Conservation (phyloP, 163 green algal genomes). For the Volvox carteri region DNA sequence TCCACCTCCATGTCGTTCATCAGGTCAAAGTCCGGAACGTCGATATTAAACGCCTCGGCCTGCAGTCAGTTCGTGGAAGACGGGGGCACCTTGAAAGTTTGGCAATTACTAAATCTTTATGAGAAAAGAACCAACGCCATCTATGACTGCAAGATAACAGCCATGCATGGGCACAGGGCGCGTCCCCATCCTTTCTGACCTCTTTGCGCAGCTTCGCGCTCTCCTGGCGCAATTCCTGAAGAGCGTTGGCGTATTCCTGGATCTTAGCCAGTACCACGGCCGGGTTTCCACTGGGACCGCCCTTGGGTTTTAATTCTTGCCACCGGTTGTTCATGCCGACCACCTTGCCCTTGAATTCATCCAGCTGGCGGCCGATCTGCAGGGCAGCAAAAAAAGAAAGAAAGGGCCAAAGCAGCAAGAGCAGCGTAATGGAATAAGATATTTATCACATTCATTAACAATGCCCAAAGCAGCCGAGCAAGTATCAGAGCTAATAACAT, state of each 20-base stretch:
- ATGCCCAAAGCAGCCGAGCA: too few relatives aligned
- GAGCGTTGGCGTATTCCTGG: conserved; percentile 69
- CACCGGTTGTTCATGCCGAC: conserved; percentile 59
- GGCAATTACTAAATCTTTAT: too few relatives aligned
- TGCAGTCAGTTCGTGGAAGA: too few relatives aligned
- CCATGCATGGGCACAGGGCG: background rate
- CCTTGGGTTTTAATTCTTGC: conserved; percentile 76
- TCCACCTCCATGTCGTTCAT: conserved; percentile 76
- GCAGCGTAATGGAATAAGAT: too few relatives aligned
- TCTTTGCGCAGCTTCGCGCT: conserved; percentile 72
- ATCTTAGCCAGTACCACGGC: conserved; percentile 78
- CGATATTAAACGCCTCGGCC: conserved; percentile 80
- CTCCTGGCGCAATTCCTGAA: conserved; percentile 75
- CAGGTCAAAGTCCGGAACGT: conserved; percentile 69
- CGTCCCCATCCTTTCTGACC: background rate
- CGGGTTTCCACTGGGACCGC: conserved; percentile 75
- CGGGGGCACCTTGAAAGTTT: too few relatives aligned
- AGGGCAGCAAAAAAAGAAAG: background rate
- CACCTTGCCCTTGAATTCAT: conserved; percentile 71
- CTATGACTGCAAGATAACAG: background rate
- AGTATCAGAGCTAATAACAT: too few relatives aligned
- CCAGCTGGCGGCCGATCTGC: conserved; percentile 67
- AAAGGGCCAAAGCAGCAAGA: too few relatives aligned
- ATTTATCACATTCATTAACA: too few relatives aligned
- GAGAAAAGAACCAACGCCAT: background rate